Evolutionary conservation across 345 rosid genomes (phyloP).

Genomic region (Salix brachista): DNA sequence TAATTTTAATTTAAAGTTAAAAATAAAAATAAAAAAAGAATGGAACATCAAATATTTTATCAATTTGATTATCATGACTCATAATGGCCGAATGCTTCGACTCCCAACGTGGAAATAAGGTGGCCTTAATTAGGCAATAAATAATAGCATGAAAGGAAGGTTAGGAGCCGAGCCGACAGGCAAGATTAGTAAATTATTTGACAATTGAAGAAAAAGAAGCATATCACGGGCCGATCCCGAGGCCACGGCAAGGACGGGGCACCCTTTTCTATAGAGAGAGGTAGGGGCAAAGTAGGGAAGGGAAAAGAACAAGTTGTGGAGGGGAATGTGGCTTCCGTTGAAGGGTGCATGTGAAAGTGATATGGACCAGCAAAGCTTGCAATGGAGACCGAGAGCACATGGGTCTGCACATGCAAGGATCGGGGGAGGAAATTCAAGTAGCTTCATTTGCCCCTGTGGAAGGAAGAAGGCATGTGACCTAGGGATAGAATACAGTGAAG

Average conservation of each 20-base stretch:
- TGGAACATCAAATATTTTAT: no score
- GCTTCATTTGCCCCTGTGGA: background rate
- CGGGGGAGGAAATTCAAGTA: background rate
- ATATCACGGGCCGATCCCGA: background rate
- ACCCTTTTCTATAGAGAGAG: no score
- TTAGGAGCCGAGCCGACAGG: background rate
- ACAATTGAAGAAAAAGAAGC: background rate
- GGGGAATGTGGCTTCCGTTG: slow-evolving; percentile 29
- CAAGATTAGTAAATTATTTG: background rate
- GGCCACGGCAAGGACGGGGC: no score
- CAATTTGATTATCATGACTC: no score
- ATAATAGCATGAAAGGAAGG: background rate
- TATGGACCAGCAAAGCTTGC: slow-evolving; percentile 49
- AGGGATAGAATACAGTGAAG: slow-evolving; percentile 44
- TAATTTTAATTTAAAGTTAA: no score
- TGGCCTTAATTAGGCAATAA: background rate
- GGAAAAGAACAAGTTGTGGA: background rate
- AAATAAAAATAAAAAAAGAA: no score
- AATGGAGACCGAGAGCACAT: slow-evolving; percentile 11
- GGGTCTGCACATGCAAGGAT: slow-evolving; percentile 7
- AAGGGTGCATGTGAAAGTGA: slow-evolving; percentile 63
- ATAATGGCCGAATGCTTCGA: no score
- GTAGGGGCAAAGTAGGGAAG: background rate
- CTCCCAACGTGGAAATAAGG: background rate
- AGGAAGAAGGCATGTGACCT: slow-evolving; percentile 13